Evolutionary conservation across 1,284 basidiomycete genomes (phyloP), one percentile per base, ranked within the genome.

Genomic region (Fomes fomentarius): DNA sequence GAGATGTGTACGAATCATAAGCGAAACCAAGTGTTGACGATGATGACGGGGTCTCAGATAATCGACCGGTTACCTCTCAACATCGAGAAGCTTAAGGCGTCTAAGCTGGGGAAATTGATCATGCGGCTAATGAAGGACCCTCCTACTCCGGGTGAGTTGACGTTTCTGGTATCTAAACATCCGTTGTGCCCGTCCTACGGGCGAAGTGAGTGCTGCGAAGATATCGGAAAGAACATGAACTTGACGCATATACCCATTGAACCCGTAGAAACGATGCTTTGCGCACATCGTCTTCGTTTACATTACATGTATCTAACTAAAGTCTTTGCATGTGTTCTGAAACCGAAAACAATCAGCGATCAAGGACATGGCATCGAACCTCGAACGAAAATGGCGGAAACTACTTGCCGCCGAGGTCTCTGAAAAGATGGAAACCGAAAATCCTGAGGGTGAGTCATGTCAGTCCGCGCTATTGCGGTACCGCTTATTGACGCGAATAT

Each of bases 321-420:
- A 50, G 38, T 50, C 47, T 47, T 55, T 54, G 45, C 66, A 66
- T 67, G 66, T 71, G 62, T 64, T 43, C 57, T 52, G 43, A 57
- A 40, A 22, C 56, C 47, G 56, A 46, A 60, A 61, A 72, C 69
- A 44, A 58, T 58, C 77, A 92, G 90, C 90, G 73, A 84, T 91
- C 86, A 89, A 90, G 85, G 91, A 93, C 76, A 89, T 93, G 87
- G 90, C 91, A 66, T 82, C 82, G 69, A 91, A 90, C 75, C 77
- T 93, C 74, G 88, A 91, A 75, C 83, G 81, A 68, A 84, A 84
- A 75, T 93, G 90, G 90, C 83, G 87, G 60, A 75, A 77, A 60
- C 72, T 90, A 70, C 73, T 87, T 48, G 68, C 56, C 21, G 54
- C 56, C 58, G 63, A 63, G 50, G 61, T 64, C 46, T 65, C 71